Base-by-base conservation (phyloP, 805 yeast genomes). In the Nakazawaea ambrosiae region DNA sequence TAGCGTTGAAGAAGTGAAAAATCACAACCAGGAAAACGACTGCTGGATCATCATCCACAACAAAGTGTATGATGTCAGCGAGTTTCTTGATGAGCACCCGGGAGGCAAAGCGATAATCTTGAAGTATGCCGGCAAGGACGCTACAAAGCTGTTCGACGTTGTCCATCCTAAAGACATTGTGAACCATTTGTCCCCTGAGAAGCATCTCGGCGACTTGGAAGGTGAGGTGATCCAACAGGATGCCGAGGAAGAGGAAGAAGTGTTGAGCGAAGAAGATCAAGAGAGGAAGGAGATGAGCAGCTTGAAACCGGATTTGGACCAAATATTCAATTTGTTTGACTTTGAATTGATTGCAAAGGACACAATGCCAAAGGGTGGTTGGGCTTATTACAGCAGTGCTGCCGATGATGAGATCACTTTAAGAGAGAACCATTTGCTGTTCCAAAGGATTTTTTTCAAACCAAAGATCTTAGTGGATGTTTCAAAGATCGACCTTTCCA, bases 381-480 rank as follows among this genome's bases (percentile, higher is more conserved):
- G 97, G 94, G 92, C 92, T 11, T 90, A 90, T 59, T 90, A 88
- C 55, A 81, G 94, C 4, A 76, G 88, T 25, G 97, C 90, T 8
- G 73, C 95, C 14, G 97, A 90, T 58, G 97, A 90, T 57, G 97
- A 90, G 62, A 75, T 90, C 48, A 73, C 96, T 2, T 55, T 84
- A 51, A 73, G 97, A 48, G 96, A 89, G 53, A 90, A 90, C 62
- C 97, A 88, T 57, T 70, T 78, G 36, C 94, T 96, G 3, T 90
- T 75, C 62, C 95, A 86, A 53, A 66, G 95, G 22, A 75, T 89
- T 36, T 88, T 83, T 63, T 90, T 90, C 68, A 78, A 82, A 47
- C 97, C 97, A 11, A 68, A 76, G 39, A 70, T 90, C 12, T 64
- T 89, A 39, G 86, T 88, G 12, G 87, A 90, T 58, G 97, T 90